phyloP scores from a whole-genome alignment of 2,329 filamentous ascomycete genomes.

The Furcasterigmium sp. region DNA sequence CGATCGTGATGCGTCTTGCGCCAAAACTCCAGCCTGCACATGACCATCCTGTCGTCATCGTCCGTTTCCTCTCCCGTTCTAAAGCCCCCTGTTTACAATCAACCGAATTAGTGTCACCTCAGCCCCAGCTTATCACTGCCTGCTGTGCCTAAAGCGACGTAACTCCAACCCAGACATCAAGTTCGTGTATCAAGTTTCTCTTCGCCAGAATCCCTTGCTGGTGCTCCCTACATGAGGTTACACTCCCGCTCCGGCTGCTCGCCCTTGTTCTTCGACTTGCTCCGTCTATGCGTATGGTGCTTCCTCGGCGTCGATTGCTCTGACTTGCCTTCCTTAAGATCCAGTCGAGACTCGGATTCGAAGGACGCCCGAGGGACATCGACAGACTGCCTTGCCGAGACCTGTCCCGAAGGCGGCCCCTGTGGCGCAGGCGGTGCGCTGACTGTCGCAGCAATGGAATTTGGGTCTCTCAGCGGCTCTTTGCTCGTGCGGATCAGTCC shows the following conservation, averaged over 20 bases:
- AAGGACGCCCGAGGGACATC: conserved; percentile 1
- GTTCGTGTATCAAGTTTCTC: no score
- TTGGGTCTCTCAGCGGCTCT: conserved; percentile 35
- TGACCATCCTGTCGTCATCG: no score
- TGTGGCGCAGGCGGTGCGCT: conserved; percentile 7
- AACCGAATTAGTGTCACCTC: no score
- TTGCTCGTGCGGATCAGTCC: conserved; percentile 46
- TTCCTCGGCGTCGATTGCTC: conserved; percentile 9
- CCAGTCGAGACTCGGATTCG: conserved; percentile 1
- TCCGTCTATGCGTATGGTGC: conserved; percentile 26
- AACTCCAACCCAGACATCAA: no score
- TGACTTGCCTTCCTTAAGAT: neutral
- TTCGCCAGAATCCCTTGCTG: no score
- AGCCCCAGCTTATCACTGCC: no score
- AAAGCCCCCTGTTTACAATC: no score
- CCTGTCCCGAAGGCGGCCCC: neutral
- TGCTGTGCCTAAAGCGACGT: no score
- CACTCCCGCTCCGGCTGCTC: conserved; percentile 40
- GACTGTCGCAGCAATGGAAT: conserved; percentile 7
- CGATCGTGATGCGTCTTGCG: no score
- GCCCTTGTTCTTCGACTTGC: conserved; percentile 29
- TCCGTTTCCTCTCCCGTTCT: no score
- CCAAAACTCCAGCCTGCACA: no score
- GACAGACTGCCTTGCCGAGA: neutral
- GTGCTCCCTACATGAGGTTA: conserved; percentile 34